These are phyloP conservation scores for Sporothrix mexicana DNA, from an alignment of 2,329 filamentous ascomycete genomes.

Conservation along the genomic window DNA sequence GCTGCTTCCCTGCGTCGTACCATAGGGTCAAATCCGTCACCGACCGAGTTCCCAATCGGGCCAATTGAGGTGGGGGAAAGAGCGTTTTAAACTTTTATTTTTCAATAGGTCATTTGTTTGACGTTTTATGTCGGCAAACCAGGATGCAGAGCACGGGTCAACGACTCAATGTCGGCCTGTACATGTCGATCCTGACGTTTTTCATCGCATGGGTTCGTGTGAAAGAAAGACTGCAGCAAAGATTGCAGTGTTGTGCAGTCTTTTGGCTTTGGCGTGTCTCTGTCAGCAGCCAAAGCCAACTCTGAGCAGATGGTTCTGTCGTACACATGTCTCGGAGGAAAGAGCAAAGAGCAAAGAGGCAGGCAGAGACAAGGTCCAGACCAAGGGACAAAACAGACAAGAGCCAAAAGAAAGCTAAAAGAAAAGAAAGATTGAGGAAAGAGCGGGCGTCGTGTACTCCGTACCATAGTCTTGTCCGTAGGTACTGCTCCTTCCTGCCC, in stretches of 20 bases:
- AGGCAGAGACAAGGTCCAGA: neutral
- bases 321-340: neutral
- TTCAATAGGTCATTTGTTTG: too few species aligned
- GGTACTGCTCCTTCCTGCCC: conserved; percentile 21
- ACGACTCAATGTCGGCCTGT: neutral
- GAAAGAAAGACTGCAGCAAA: too few species aligned
- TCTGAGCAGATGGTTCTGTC: neutral
- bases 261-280: neutral
- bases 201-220: neutral
- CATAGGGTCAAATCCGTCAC: conserved; percentile 35
- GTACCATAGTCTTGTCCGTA: neutral
- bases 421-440: neutral
- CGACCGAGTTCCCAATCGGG: conserved; percentile 23
- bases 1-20: conserved; percentile 33
- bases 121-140: too few species aligned
- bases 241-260: neutral
- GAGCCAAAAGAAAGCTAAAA: neutral
- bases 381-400: neutral
- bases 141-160: conserved; percentile 1
- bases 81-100: too few species aligned
- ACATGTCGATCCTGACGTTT: neutral
- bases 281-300: conserved; percentile 15
- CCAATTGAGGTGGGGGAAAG: conserved; percentile 15
- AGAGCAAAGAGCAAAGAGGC: too few species aligned
- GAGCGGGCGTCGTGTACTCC: conserved; percentile 15